phyloP scores from a whole-genome alignment of 2,329 filamentous ascomycete genomes.

The Pseudogymnoascus sp. region DNA sequence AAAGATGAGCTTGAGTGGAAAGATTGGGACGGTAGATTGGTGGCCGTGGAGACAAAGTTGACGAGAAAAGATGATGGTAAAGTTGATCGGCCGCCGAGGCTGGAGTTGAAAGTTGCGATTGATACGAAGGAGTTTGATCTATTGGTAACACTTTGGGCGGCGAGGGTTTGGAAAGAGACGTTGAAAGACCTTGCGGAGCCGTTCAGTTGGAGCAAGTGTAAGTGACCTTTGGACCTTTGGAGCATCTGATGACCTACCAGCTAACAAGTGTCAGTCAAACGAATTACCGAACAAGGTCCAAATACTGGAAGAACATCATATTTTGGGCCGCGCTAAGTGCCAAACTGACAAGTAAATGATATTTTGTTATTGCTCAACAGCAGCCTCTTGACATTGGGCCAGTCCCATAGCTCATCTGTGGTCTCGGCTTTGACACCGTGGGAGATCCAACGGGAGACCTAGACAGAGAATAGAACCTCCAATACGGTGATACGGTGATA shows the following conservation, averaged over 20 bases:
- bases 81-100: background rate
- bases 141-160: conserved; percentile 5
- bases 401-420: background rate
- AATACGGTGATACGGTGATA: background rate
- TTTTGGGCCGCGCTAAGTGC: background rate
- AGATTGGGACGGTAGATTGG: background rate
- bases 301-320: background rate
- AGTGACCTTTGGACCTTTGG: background rate
- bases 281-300: background rate
- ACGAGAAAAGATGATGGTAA: background rate
- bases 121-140: conserved; percentile 1
- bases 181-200: background rate
- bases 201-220: background rate
- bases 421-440: background rate
- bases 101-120: background rate
- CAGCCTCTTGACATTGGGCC: background rate
- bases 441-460: background rate
- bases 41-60: conserved; percentile 2
- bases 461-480: background rate
- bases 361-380: background rate
- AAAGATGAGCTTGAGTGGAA: conserved; percentile 4
- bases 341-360: background rate
- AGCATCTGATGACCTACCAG: background rate
- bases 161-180: conserved; percentile 5
- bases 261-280: background rate